Conservation (phyloP, 1,284 basidiomycete species). For the Ganoderma meredithae region DNA sequence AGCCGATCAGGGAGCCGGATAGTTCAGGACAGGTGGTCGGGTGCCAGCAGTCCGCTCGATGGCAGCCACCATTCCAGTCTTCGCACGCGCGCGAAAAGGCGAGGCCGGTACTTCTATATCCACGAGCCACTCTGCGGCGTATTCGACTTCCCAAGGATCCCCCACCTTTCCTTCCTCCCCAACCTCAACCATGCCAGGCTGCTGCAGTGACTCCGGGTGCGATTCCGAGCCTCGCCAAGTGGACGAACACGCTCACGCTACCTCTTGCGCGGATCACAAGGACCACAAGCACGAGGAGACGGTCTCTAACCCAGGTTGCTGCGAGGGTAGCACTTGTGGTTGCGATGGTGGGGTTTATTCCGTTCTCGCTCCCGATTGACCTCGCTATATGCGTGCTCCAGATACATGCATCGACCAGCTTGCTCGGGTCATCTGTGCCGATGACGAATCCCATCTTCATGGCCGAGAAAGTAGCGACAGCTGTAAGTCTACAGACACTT, state of each 20-base stretch:
- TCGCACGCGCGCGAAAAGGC: neutral
- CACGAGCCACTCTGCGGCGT: neutral
- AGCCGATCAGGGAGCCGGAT: neutral
- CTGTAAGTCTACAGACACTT: constrained; percentile 9
- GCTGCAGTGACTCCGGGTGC: constrained; percentile 22
- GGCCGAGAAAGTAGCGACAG: constrained; percentile 2
- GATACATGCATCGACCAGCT: constrained; percentile 40
- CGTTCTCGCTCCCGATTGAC: neutral
- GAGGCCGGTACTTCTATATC: neutral
- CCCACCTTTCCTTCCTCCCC: constrained; percentile 1
- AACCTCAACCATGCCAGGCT: constrained; percentile 25
- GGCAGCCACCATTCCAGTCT: neutral
- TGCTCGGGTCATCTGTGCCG: constrained; percentile 41
- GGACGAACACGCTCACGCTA: constrained; percentile 4
- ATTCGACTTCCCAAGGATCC: constrained; percentile 1
- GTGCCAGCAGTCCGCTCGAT: neutral
- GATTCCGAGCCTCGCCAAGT: constrained; percentile 19
- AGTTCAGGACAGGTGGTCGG: neutral
- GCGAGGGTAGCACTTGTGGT: constrained; percentile 28
- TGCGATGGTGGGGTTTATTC: constrained; percentile 27
- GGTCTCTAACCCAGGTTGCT: constrained; percentile 18
- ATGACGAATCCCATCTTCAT: constrained; percentile 41
- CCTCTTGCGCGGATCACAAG: neutral
- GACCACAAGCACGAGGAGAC: neutral
- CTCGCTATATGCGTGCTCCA: constrained; percentile 15